Base-by-base conservation (phyloP, 495 filamentous ascomycete genomes). In the Oleoguttula mirabilis region DNA sequence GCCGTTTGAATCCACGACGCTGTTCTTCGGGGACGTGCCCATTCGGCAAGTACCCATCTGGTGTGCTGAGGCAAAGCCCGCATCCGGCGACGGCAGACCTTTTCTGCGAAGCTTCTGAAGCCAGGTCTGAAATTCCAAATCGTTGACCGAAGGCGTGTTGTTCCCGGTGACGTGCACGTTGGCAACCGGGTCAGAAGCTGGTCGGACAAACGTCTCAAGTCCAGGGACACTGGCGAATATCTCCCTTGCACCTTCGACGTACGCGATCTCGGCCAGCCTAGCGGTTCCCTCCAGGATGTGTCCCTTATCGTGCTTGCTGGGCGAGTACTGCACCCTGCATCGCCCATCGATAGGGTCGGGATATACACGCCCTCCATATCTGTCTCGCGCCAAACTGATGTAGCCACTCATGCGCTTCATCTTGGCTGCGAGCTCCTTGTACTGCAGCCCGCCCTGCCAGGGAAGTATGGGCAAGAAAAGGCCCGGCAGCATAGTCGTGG, bases 21-120 rank as follows among this genome's bases (percentile, higher is more conserved):
- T 79, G 7, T 64, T 65, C 8, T 60, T 57, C 32, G 69, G 59
- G 21, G 52, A 66, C 3, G 51, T 59, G 28, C 77, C 76, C 88
- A 94, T 94, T 0, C 83, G 70, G 52, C 83, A 88, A 0, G 76
- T 81, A 1, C 88, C 88, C 87, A 94, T 94, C 66, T 93, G 88
- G 57, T 96, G 88, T 1, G 86, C 88, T 32, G 67, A 72, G 21
- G 67, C 74, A 45, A 73, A 75, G 51, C 42, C 62, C 27, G 51
- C 62, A 36, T 55, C 69, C 14, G 61, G 74, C 43, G 55, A 68
- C 55, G 62, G 69, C 61, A 67, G 70, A 42, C 64, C 78, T 1
- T 48, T 50, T 0, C 32, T 45, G 39, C 65, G 64, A 3, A 90
- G 43, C 31, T 72, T 64, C 0, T 61, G 58, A 4, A 92, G 66